Conservation (phyloP, 2,329 filamentous ascomycete genomes). For the Xenosphaeropsis pyriputrescens region DNA sequence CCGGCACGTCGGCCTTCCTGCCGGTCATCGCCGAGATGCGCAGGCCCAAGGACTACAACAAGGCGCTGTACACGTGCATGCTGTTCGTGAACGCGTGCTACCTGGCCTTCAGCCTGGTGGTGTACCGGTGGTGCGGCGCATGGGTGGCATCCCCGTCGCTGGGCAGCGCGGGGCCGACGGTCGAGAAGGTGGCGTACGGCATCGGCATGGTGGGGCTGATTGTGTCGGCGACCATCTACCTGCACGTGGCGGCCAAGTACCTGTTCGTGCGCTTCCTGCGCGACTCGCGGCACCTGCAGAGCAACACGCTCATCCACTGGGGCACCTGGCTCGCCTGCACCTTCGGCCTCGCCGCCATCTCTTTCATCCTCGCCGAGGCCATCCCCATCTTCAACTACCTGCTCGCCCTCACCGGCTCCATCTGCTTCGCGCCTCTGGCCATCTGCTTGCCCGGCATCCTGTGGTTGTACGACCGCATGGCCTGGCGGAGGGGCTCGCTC, state of each 20-base stretch:
- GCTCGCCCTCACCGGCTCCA: conserved; percentile 29
- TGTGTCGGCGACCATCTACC: conserved; percentile 24
- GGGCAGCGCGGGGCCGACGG: conserved; percentile 39
- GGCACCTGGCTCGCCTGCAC: conserved; percentile 32
- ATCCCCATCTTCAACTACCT: conserved; percentile 40
- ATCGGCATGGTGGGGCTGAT: conserved; percentile 39
- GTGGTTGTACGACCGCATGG: conserved; percentile 32
- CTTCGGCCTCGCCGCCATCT: conserved; percentile 22
- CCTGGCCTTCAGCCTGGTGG: conserved; percentile 34
- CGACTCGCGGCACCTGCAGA: conserved; percentile 32
- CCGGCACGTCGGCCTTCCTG: conserved; percentile 44
- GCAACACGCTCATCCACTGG: conserved; percentile 36
- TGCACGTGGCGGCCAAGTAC: conserved; percentile 37
- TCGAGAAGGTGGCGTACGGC: conserved; percentile 49
- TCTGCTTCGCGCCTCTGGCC: conserved; percentile 35
- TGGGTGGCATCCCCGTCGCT: conserved; percentile 49
- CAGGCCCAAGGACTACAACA: conserved; percentile 40
- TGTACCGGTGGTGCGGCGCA: conserved; percentile 44
- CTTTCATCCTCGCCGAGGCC: conserved; percentile 34
- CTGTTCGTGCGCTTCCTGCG: conserved; percentile 38
- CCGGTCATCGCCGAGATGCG: conserved; percentile 53
- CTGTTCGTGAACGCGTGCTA: conserved; percentile 39
- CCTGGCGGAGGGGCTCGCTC: conserved; percentile 22
- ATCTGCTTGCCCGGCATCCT: conserved; percentile 31
- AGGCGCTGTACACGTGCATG: conserved; percentile 45